phyloP scores from a whole-genome alignment of 345 rosid genomes.

The Eucalyptus microcorys region DNA sequence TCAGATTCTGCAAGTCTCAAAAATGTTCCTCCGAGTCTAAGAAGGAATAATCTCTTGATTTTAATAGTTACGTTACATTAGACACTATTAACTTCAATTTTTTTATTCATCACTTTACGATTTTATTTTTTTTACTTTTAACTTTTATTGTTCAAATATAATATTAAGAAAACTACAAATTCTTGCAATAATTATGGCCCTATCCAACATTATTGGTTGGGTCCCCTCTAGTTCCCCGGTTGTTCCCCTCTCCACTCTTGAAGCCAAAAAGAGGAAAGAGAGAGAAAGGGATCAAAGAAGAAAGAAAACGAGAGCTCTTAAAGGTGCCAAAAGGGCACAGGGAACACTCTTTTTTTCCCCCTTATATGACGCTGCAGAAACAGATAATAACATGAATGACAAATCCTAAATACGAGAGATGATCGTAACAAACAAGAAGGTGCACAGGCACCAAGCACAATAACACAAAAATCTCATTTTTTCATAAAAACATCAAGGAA shows the following conservation, averaged over 20 bases:
- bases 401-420: not conserved
- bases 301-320: not conserved
- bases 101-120: not conserved
- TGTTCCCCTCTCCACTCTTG: not conserved
- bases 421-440: not conserved
- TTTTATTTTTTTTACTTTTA: not conserved
- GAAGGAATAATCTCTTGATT: not conserved
- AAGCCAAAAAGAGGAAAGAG: not conserved
- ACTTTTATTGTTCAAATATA: not conserved
- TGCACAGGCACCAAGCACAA: not conserved
- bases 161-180: not conserved
- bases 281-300: not conserved
- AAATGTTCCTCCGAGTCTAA: not conserved
- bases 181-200: not conserved
- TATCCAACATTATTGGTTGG: not conserved
- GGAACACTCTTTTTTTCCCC: not conserved
- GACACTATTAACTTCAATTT: not conserved
- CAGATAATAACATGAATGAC: not conserved
- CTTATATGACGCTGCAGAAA: not conserved
- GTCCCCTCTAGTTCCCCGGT: not conserved
- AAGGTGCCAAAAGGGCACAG: not conserved
- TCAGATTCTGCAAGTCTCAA: not conserved
- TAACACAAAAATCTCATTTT: not conserved
- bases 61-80: not conserved
- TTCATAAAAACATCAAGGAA: not conserved